Percentiles rank a stretch among this genome's conserved stretches.
These are phyloP conservation scores for Pleurotus sapidus DNA, from an alignment of 768 basidiomycete genomes.

Conservation along the genomic window DNA sequence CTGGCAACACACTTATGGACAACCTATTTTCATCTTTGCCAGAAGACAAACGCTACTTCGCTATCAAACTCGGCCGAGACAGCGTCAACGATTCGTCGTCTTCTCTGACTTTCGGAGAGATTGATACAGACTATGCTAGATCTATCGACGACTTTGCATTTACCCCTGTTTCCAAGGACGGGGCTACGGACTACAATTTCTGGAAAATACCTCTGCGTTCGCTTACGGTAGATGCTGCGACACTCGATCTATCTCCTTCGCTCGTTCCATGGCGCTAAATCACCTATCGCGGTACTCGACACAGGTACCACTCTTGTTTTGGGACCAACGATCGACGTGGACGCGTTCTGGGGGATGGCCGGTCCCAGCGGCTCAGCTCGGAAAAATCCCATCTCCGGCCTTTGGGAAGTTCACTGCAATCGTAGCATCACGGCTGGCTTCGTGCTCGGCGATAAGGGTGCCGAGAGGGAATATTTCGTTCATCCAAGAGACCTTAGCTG, in stretches of 20 bases:
- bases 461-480: slow-evolving; percentile 35
- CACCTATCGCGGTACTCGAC: slow-evolving; percentile 58
- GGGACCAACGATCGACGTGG: slow-evolving; percentile 50
- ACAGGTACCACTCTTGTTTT: slow-evolving; percentile 59
- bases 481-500: slow-evolving; percentile 54
- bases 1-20: slow-evolving; percentile 43
- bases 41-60: slow-evolving; percentile 43
- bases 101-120: slow-evolving; percentile 49
- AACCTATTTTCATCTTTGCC: slow-evolving; percentile 43
- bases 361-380: slow-evolving; percentile 33
- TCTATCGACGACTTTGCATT: slow-evolving; percentile 28
- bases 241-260: slow-evolving; percentile 41
- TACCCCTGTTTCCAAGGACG: slow-evolving; percentile 36
- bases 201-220: slow-evolving; percentile 53
- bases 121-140: slow-evolving; percentile 36
- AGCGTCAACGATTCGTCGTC: slow-evolving; percentile 25
- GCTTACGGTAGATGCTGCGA: slow-evolving; percentile 40
- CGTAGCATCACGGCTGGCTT: slow-evolving; percentile 44
- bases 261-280: slow-evolving; percentile 35
- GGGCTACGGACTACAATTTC: slow-evolving; percentile 40
- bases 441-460: slow-evolving; percentile 35
- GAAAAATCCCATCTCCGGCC: slow-evolving; percentile 28
- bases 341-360: slow-evolving; percentile 47
- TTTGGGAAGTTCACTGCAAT: slow-evolving; percentile 52
- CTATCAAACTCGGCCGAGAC: slow-evolving; percentile 43